Evolutionary conservation across 176 grass and related monocot genomes (phyloP), one percentile per base, ranked within the genome.

Genomic region (Leersia perrieri): DNA sequence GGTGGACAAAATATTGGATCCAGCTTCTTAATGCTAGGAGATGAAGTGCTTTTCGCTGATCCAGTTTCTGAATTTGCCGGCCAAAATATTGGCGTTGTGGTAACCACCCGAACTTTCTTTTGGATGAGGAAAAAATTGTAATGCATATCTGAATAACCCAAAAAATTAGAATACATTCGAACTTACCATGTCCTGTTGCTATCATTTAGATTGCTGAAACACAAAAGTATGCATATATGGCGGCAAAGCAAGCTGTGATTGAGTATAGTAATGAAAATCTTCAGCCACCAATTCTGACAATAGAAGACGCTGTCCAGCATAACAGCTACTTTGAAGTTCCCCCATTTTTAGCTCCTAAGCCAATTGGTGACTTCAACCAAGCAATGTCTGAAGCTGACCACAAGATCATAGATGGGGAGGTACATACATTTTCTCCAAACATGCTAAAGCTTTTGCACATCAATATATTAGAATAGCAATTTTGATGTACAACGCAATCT

Each of bases 371-470:
- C 57, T 84, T 90, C 39, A 82, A 89, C 11, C 38, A 90, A 80
- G 94, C 91, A 73, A 94, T 97, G 94, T 84, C 83, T 60, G 83
- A 92, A 85, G 94, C 94, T 77, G 92, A 97, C 65, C 94, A 97
- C 70, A 94, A 92, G 80, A 94, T 97, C 68, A 44, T 89, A 39
- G 91, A 84, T 25, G 88, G 62, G 34, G 89, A 97, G 90, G 94
- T 93, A 88, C 25, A 20, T 9, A 23, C 6, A n/a, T n/a, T n/a
- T n/a, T n/a, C n/a, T n/a, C n/a, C n/a, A 1, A 51, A 51, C 18
- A 51, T 5, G 18, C 47, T 51, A 51, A 51, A 22, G 47, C 47
- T 51, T 51, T 51, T 51, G 47, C 47, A 7, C 1, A 7, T 51
- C 47, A 20, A 51, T 22, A 53, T 53, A 20, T 22, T 53, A 53